A percentile compares a stretch with the other conserved stretches of the same genome.
phyloP scores from a whole-genome alignment of 352 stramenopile species.

The Thraustotheca clavata region DNA sequence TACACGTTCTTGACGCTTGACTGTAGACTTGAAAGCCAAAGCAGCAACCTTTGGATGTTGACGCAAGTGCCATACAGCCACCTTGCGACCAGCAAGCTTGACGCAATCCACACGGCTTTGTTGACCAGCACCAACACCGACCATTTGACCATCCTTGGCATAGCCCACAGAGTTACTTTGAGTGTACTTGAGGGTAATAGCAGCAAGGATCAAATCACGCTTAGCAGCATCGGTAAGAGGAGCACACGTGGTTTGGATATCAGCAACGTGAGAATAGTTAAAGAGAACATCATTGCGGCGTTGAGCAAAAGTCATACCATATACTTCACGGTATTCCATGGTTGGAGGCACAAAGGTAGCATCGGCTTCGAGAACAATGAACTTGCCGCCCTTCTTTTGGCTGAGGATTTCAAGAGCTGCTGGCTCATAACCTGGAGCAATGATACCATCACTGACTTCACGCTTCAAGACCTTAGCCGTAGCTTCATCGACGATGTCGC shows the following conservation, averaged over 20 bases:
- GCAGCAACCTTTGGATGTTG: conserved; percentile 95
- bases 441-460: conserved; percentile 98
- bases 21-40: conserved; percentile 95
- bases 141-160: conserved; percentile 98
- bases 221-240: conserved; percentile 86
- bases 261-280: conserved; percentile 86
- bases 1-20: conserved; percentile 98
- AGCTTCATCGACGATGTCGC: conserved; percentile 96
- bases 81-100: conserved; percentile 98
- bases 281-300: conserved; percentile 97
- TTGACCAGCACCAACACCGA: conserved; percentile 99
- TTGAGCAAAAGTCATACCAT: conserved; percentile 97
- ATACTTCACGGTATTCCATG: conserved; percentile 97
- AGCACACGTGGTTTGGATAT: conserved; percentile 87
- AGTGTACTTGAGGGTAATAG: conserved; percentile 99
- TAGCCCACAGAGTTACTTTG: conserved; percentile 99
- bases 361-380: conserved; percentile 97
- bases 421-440: conserved; percentile 97
- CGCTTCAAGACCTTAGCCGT: conserved; percentile 98
- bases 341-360: conserved; percentile 86
- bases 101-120: conserved; percentile 99
- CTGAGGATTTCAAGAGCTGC: conserved; percentile 97
- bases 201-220: conserved; percentile 97
- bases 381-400: conserved; percentile 98
- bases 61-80: conserved; percentile 96